Base-by-base conservation (phyloP, 139 green algal species). In the Zygnema circumcarinatum region DNA sequence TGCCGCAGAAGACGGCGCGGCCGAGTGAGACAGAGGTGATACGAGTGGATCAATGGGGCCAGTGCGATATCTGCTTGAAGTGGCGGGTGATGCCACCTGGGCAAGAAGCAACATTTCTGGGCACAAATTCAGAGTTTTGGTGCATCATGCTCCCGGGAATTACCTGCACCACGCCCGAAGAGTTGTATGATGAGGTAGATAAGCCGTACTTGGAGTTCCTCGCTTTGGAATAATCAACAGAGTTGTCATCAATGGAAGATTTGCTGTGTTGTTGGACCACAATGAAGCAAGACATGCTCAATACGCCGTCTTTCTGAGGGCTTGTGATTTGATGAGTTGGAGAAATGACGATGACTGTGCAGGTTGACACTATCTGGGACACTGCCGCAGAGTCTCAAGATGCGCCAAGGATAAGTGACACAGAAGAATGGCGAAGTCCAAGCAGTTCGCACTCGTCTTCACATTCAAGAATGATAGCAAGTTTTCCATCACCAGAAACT, bases 151-250 rank as follows among this genome's bases (percentile, higher is more conserved):
- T 86, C 20, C 79, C 31, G 31, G 42, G 31, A 35, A 80, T 21
- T 2, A 80, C 2, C 21, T 86, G 79, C 79, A 78, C 31, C 22
- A 86, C 52, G 20, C 41, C 79, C 7, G 79, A 86, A 38, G 47
- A 81, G 7, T 2, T 20, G 20, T 80, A 83, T 38, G 79, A 86
- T 82, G 79, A 86, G 79, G 76, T 83, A 83, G n/a, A n/a, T n/a
- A n/a, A n/a, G n/a, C n/a, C n/a, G 31, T 31, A 72, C 29, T 29
- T 72, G 29, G 29, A 29, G 29, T 72, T 29, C 29, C 29, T 72
- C 29, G n/a, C n/a, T n/a, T n/a, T n/a, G n/a, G n/a, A n/a, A n/a
- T n/a, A n/a, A n/a, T n/a, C n/a, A n/a, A n/a, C n/a, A n/a, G n/a
- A n/a, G n/a, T n/a, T n/a, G n/a, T n/a, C n/a, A n/a, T n/a, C n/a